Conservation (phyloP, 75 land plant species). For the Picea sitchensis region DNA sequence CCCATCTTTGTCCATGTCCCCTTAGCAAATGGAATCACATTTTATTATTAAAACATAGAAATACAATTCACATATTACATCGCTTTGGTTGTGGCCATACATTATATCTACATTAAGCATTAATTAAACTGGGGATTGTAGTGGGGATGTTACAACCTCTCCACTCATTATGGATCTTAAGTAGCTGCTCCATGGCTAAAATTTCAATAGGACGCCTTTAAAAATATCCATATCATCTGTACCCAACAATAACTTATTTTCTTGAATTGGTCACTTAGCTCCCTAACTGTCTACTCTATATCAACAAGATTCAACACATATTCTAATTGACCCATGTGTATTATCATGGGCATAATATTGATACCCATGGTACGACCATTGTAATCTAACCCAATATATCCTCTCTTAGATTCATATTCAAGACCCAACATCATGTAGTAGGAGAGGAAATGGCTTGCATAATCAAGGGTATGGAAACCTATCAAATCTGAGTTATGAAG, state of each 20-base stretch:
- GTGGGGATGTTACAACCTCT: no score
- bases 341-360: conserved; percentile 59
- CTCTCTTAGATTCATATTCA: conserved; percentile 47
- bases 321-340: conserved; percentile 57
- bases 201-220: no score
- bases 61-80: no score
- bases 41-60: no score
- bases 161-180: no score
- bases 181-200: no score
- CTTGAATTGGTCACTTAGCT: conserved; percentile 39
- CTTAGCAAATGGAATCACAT: no score
- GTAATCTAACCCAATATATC: conserved; percentile 61
- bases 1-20: no score
- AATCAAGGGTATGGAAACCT: conserved; percentile 66
- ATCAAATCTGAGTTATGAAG: conserved; percentile 50
- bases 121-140: no score
- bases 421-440: conserved; percentile 45
- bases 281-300: conserved; percentile 30
- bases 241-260: not conserved
- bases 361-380: conserved; percentile 52
- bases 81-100: no score
- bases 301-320: conserved; percentile 35
- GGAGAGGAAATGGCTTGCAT: conserved; percentile 50
- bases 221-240: no score
- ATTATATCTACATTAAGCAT: no score